Evolutionary conservation across 2,329 filamentous ascomycete genomes (phyloP).

Genomic region (Aspergillus tubingensis): DNA sequence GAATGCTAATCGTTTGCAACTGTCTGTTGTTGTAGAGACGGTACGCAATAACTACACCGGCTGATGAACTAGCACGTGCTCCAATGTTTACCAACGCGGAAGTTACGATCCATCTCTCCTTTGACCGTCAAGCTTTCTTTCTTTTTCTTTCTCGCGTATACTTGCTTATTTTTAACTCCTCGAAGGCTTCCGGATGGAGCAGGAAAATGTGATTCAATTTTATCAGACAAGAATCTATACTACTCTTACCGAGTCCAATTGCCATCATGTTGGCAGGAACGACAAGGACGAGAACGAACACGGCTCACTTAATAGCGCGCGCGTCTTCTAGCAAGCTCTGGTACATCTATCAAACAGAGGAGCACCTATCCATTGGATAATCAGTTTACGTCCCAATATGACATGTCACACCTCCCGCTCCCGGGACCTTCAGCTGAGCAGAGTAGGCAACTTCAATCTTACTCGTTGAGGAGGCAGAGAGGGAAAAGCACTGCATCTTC

Average conservation of each 20-base stretch:
- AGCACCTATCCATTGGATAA: not conserved
- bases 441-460: not conserved
- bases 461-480: not conserved
- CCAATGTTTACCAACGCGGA: not conserved
- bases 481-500: not conserved
- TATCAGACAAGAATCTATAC: no score
- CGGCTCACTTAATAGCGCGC: not conserved
- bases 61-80: not conserved
- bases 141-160: not conserved
- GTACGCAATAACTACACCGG: not conserved
- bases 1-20: not conserved
- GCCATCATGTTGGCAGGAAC: not conserved
- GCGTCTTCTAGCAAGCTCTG: not conserved
- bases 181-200: not conserved
- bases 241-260: no score
- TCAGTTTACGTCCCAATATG: not conserved
- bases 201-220: not conserved
- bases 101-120: not conserved
- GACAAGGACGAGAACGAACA: not conserved
- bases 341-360: not conserved
- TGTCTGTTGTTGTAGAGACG: not conserved
- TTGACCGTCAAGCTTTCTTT: not conserved
- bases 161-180: not conserved
- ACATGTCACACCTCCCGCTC: not conserved
- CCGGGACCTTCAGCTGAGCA: not conserved